A percentile compares a stretch with the other conserved stretches of the same genome.
phyloP scores from a whole-genome alignment of 352 stramenopile species.

The Pythium rishiriense region DNA sequence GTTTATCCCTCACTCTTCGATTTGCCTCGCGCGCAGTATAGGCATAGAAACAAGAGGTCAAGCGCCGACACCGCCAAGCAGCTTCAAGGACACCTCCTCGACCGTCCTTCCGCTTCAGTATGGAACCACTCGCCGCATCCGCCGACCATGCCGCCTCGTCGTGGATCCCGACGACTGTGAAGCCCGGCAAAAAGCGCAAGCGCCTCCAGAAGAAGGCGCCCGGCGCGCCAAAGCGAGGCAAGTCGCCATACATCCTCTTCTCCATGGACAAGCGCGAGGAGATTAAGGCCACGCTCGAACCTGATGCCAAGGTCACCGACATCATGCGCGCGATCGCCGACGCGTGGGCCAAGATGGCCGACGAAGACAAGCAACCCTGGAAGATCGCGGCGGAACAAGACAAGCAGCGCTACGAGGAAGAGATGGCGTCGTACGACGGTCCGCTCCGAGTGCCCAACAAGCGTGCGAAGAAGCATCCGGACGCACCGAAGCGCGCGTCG shows the following conservation, averaged over 20 bases:
- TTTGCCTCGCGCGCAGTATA: slow-evolving; percentile 79
- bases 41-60: slow-evolving; percentile 81
- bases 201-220: slow-evolving; percentile 90
- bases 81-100: slow-evolving; percentile 20
- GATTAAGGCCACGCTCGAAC: slow-evolving; percentile 85
- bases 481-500: slow-evolving; percentile 93
- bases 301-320: slow-evolving; percentile 89
- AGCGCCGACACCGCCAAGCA: slow-evolving; percentile 12
- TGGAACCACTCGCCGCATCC: slow-evolving; percentile 68
- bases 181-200: slow-evolving; percentile 88
- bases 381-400: slow-evolving; percentile 91
- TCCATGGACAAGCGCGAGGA: slow-evolving; percentile 91
- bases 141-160: slow-evolving; percentile 61
- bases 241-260: slow-evolving; percentile 92
- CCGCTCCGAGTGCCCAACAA: slow-evolving; percentile 92
- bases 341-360: slow-evolving; percentile 86
- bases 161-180: slow-evolving; percentile 69
- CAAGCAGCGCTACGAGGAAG: slow-evolving; percentile 93
- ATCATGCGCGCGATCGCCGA: slow-evolving; percentile 92
- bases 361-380: slow-evolving; percentile 92
- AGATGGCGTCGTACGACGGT: slow-evolving; percentile 93
- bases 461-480: slow-evolving; percentile 93
- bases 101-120: slow-evolving; percentile 23
- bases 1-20: slow-evolving; percentile 69
- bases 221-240: slow-evolving; percentile 86